These are phyloP conservation scores for Arachis stenosperma DNA, from an alignment of 306 rosid species.

Conservation along the genomic window DNA sequence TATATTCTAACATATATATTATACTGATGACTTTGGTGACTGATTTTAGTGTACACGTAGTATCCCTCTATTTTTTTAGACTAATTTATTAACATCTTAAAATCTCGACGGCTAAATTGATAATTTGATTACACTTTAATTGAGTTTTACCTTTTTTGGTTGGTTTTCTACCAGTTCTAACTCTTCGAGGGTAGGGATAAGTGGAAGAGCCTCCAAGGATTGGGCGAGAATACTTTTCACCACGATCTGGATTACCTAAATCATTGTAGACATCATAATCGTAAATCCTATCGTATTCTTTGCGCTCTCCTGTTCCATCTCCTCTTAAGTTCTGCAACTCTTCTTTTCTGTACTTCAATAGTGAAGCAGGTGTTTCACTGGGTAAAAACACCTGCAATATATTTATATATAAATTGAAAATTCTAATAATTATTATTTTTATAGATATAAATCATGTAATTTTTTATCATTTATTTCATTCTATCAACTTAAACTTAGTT, in stretches of 20 bases:
- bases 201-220: slow-evolving; percentile 68
- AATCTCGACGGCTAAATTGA: too few relatives aligned
- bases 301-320: slow-evolving; percentile 39
- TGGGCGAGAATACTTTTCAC: slow-evolving; percentile 50
- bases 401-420: too few relatives aligned
- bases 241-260: slow-evolving; percentile 50
- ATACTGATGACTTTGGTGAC: too few relatives aligned
- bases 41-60: too few relatives aligned
- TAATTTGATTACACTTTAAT: too few relatives aligned
- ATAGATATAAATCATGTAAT: too few relatives aligned
- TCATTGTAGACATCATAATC: slow-evolving; percentile 43
- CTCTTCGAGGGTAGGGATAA: slow-evolving; percentile 83
- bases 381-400: slow-evolving; percentile 34
- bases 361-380: slow-evolving; percentile 34
- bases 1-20: too few relatives aligned
- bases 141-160: slow-evolving; percentile 51
- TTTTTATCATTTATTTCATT: too few relatives aligned
- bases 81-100: too few relatives aligned
- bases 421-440: too few relatives aligned
- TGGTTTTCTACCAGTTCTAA: slow-evolving; percentile 69
- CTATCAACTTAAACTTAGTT: too few relatives aligned
- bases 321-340: slow-evolving; percentile 41
- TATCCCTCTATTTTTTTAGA: too few relatives aligned
- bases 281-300: slow-evolving; percentile 34
- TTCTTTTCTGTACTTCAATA: slow-evolving; percentile 34